These are phyloP conservation scores for Luvunga scandens DNA, from an alignment of 345 rosid species.

Conservation along the genomic window DNA sequence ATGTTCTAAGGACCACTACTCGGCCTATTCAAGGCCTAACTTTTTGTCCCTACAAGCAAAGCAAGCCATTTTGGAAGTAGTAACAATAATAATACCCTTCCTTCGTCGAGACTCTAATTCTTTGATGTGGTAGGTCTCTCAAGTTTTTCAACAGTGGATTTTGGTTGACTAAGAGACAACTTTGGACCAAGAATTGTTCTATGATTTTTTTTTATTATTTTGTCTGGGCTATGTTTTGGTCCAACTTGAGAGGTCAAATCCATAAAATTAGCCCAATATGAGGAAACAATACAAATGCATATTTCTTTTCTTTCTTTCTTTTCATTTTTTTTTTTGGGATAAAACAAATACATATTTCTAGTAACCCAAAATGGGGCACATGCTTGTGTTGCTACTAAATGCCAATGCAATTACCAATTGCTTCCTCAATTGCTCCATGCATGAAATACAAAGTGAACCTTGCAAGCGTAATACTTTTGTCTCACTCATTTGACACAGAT, in stretches of 20 bases:
- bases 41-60: constrained; percentile 22
- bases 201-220: neutral
- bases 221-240: neutral
- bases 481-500: too few relatives aligned
- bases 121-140: constrained; percentile 8
- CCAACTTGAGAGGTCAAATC: neutral
- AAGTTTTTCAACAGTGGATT: neutral
- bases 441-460: too few relatives aligned
- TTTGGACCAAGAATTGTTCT: constrained; percentile 14
- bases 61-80: neutral
- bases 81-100: neutral
- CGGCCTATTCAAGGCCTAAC: constrained; percentile 8
- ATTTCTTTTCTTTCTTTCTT: too few relatives aligned
- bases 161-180: constrained; percentile 9
- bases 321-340: too few relatives aligned
- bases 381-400: too few relatives aligned
- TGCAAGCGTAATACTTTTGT: too few relatives aligned
- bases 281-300: neutral
- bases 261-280: neutral
- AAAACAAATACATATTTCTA: too few relatives aligned
- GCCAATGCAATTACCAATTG: too few relatives aligned
- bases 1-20: constrained; percentile 36
- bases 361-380: too few relatives aligned
- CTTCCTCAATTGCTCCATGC: too few relatives aligned
- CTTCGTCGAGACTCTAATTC: constrained; percentile 21